Conservation (phyloP, 1,284 basidiomycete species). For the Dichomitus squalens region DNA sequence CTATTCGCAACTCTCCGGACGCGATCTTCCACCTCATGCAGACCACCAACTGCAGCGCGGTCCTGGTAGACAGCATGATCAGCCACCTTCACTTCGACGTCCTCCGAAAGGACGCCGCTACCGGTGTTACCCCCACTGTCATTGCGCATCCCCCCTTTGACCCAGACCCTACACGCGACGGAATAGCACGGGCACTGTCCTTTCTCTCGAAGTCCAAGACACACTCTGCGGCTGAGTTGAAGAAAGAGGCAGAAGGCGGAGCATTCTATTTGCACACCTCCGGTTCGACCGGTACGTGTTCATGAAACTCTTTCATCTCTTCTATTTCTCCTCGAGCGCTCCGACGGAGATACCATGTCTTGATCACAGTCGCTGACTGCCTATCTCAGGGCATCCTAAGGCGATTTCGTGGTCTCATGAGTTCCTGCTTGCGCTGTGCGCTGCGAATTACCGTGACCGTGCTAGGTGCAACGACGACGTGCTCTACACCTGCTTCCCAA, state of each 20-base stretch:
- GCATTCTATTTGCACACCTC: slow-evolving; percentile 15
- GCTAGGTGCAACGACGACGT: slow-evolving; percentile 5
- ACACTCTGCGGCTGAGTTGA: background rate
- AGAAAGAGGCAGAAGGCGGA: slow-evolving; percentile 4
- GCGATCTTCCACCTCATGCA: slow-evolving; percentile 9
- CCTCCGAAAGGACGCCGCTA: background rate
- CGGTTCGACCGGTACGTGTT: slow-evolving; percentile 12
- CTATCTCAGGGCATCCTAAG: slow-evolving; percentile 1
- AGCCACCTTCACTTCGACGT: slow-evolving; percentile 8
- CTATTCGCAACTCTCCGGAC: slow-evolving; percentile 6
- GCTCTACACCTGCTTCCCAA: slow-evolving; percentile 10
- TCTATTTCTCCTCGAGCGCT: too few relatives aligned
- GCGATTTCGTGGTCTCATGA: slow-evolving; percentile 6
- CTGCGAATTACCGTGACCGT: slow-evolving; percentile 5
- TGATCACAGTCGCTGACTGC: background rate
- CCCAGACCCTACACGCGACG: slow-evolving; percentile 1
- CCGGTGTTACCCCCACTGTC: background rate
- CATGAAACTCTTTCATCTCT: too few relatives aligned
- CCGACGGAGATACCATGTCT: background rate
- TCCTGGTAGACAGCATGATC: slow-evolving; percentile 5
- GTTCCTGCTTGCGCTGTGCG: slow-evolving; percentile 4
- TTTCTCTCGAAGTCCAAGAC: background rate
- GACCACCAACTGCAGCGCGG: slow-evolving; percentile 1
- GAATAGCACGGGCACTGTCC: background rate
- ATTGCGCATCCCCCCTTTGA: background rate